Conservation (phyloP, 257 asterid genomes). For the Nicotiana attenuata region DNA sequence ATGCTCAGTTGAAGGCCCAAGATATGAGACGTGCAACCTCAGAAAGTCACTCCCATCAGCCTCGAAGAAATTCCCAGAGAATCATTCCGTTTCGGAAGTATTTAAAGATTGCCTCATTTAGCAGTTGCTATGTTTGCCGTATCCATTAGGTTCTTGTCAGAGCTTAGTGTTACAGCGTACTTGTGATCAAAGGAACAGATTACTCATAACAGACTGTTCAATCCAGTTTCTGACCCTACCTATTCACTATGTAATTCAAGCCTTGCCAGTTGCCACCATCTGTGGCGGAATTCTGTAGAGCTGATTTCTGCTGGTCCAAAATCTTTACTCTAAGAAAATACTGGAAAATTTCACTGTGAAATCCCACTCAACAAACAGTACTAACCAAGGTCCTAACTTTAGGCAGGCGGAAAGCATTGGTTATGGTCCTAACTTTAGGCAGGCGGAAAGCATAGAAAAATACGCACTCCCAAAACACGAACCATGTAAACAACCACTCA, state of each 20-base stretch:
- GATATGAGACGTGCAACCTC: constrained; percentile 36
- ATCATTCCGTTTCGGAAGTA: constrained; percentile 21
- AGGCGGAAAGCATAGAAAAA: neutral
- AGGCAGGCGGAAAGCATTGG: neutral
- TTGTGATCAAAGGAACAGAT: neutral
- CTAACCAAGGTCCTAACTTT: neutral
- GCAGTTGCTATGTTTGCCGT: constrained; percentile 34
- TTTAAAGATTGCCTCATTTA: constrained; percentile 26
- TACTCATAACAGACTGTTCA: neutral
- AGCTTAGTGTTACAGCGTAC: neutral
- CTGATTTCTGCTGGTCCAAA: neutral
- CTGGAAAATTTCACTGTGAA: neutral
- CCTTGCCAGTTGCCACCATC: neutral
- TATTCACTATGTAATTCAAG: neutral
- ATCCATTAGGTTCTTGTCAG: neutral
- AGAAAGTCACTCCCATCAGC: constrained; percentile 14
- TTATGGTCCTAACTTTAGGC: neutral
- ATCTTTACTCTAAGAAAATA: neutral
- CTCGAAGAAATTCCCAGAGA: constrained; percentile 17
- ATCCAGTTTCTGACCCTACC: neutral
- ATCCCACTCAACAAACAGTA: neutral
- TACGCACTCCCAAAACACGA: neutral
- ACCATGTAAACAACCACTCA: neutral
- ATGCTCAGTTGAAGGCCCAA: constrained; percentile 43
- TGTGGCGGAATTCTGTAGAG: neutral